Percentiles rank a stretch among this genome's conserved stretches.
These are phyloP conservation scores for Botryotinia narcissicola DNA, from an alignment of 2,329 filamentous ascomycete species.

Conservation along the genomic window DNA sequence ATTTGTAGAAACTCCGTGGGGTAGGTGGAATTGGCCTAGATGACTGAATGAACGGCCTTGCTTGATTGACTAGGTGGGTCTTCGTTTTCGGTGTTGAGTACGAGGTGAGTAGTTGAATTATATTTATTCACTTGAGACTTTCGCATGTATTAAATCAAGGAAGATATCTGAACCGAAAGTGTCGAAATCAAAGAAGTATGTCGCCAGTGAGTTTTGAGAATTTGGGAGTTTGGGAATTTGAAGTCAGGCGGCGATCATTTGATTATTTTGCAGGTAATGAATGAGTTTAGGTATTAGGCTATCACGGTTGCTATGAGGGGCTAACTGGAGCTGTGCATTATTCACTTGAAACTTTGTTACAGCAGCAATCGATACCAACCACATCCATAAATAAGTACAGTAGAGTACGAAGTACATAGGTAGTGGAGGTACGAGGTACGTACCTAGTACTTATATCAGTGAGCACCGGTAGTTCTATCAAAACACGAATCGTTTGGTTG, in stretches of 20 bases:
- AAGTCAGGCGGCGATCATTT: not conserved
- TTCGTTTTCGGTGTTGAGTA: not conserved
- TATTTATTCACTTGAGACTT: not conserved
- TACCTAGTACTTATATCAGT: not conserved
- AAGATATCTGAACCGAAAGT: not conserved
- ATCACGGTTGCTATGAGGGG: not conserved
- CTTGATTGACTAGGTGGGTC: conserved; percentile 3
- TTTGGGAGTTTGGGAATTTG: not conserved
- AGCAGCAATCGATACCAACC: not conserved
- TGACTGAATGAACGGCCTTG: not conserved
- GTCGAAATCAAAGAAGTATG: not conserved
- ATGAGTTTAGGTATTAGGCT: not conserved
- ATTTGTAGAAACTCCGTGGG: conserved; percentile 19
- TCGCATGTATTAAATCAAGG: not conserved
- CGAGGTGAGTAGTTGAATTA: not conserved
- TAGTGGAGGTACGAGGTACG: not conserved
- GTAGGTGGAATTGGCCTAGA: conserved; percentile 8
- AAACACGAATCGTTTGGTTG: not conserved
- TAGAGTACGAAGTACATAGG: not conserved
- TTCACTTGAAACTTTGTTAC: not conserved
- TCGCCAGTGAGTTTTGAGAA: conserved; percentile 1
- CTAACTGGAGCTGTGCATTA: conserved; percentile 8
- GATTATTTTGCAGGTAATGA: not conserved
- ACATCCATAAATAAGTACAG: not conserved
- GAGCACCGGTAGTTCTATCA: not conserved